These are phyloP conservation scores for Cryomyces minteri DNA, from an alignment of 495 filamentous ascomycete species.

Conservation along the genomic window DNA sequence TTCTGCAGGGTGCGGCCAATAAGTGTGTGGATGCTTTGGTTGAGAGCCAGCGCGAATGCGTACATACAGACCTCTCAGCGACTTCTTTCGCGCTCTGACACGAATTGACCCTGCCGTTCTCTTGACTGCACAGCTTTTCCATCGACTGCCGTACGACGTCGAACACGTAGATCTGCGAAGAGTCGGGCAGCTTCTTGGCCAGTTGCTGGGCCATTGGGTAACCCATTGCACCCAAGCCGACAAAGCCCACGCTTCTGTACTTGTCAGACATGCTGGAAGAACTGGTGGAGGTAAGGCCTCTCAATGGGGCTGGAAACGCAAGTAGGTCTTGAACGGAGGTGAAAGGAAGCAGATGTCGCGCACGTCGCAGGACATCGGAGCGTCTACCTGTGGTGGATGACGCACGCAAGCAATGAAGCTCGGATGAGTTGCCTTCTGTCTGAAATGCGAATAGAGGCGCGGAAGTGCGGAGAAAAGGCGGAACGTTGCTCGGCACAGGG, in stretches of 20 bases:
- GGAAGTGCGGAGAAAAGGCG: too few species aligned
- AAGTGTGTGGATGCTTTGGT: not conserved
- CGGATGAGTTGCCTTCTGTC: too few species aligned
- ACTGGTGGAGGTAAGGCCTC: too few species aligned
- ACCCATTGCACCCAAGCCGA: conserved; percentile 32
- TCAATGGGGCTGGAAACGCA: too few species aligned
- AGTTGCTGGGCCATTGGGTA: conserved; percentile 26
- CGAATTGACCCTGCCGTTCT: conserved; percentile 11
- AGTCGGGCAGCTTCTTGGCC: conserved; percentile 18
- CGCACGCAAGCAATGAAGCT: too few species aligned
- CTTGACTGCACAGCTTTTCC: conserved; percentile 17
- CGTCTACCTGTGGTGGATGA: too few species aligned
- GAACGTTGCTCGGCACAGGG: too few species aligned
- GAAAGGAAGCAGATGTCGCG: too few species aligned
- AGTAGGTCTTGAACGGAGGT: too few species aligned
- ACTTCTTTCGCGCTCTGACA: conserved; percentile 22
- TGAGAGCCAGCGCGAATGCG: not conserved
- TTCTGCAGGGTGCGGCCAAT: conserved; percentile 7
- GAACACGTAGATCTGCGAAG: conserved; percentile 20
- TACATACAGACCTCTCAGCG: conserved; percentile 24
- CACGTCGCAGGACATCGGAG: too few species aligned
- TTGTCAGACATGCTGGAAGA: too few species aligned
- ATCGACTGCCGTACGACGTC: conserved; percentile 20
- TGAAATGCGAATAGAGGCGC: too few species aligned
- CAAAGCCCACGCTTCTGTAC: conserved; percentile 20